Evolutionary conservation across 495 filamentous ascomycete genomes (phyloP).

Genomic region (Penicillium silybi): DNA sequence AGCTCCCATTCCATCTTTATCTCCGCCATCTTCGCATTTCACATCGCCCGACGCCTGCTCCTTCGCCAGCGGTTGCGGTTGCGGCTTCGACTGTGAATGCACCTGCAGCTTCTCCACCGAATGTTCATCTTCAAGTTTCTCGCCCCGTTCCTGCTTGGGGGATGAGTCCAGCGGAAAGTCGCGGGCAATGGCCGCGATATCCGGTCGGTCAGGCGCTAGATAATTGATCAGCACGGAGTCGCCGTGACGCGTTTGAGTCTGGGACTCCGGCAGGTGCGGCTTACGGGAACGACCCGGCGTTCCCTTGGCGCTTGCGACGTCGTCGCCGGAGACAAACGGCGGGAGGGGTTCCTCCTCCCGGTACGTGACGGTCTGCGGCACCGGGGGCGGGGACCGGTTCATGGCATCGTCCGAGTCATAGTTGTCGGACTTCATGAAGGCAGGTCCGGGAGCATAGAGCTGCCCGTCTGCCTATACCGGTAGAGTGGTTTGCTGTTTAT

Average conservation of each 20-base stretch:
- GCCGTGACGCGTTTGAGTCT: constrained; percentile 29
- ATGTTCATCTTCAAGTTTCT: neutral
- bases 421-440: constrained; percentile 37
- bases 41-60: neutral
- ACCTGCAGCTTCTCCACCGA: neutral
- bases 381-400: constrained; percentile 30
- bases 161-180: constrained; percentile 15
- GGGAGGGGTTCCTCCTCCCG: constrained; percentile 22
- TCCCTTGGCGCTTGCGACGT: constrained; percentile 17
- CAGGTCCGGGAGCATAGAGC: constrained; percentile 33
- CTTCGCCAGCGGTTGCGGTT: neutral
- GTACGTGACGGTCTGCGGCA: constrained; percentile 21
- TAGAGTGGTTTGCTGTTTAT: constrained; percentile 2
- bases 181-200: constrained; percentile 34
- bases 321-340: constrained; percentile 25
- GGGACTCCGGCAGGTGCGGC: constrained; percentile 31
- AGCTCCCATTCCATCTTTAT: neutral
- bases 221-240: constrained; percentile 47
- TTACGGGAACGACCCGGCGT: constrained; percentile 34
- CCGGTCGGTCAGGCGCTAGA: constrained; percentile 44
- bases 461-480: constrained; percentile 13
- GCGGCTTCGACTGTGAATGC: too few relatives aligned
- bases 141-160: constrained; percentile 5
- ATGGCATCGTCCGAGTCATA: constrained; percentile 46
- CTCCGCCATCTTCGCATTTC: neutral